A percentile compares a stretch with the other conserved stretches of the same genome.
Conservation (phyloP, 2,329 filamentous ascomycete genomes). For the Aspergillus sp. region DNA sequence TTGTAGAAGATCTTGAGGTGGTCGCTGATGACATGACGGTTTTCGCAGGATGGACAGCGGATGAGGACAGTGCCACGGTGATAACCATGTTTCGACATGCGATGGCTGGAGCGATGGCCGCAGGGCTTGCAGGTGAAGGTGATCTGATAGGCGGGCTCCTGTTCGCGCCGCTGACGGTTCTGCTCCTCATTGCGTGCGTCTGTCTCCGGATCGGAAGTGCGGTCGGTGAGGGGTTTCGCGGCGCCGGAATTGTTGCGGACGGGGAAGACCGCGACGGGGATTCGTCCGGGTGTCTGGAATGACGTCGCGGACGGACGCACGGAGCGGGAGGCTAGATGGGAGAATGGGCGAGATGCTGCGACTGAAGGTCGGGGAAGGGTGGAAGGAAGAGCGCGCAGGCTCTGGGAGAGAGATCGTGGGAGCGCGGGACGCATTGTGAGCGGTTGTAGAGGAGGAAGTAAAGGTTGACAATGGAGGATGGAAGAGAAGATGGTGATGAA, state of each 20-base stretch:
- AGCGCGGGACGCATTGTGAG: constrained; percentile 21
- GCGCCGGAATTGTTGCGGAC: constrained; percentile 31
- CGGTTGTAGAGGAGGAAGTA: background rate
- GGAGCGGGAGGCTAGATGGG: constrained; percentile 18
- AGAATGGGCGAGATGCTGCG: constrained; percentile 19
- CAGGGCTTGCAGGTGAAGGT: constrained; percentile 94
- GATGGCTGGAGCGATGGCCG: constrained; percentile 74
- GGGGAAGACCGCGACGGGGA: constrained; percentile 8
- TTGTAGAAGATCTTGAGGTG: constrained; percentile 66
- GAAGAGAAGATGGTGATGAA: background rate
- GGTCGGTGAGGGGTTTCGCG: constrained; percentile 32
- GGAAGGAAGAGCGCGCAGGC: constrained; percentile 21
- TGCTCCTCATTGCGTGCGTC: constrained; percentile 33
- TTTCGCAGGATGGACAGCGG: constrained; percentile 80
- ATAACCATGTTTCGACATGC: constrained; percentile 90
- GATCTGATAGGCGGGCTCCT: constrained; percentile 74
- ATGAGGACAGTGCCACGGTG: constrained; percentile 87
- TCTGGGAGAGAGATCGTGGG: constrained; percentile 10
- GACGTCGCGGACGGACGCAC: constrained; percentile 6
- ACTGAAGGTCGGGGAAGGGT: constrained; percentile 16
- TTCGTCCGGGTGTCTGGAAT: background rate
- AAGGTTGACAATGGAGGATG: background rate
- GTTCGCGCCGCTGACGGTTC: constrained; percentile 36
- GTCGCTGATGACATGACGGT: constrained; percentile 88
- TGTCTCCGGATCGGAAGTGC: constrained; percentile 22